These are phyloP conservation scores for Akanthomyces uredinophilus DNA, from an alignment of 2,329 filamentous ascomycete species.

Conservation along the genomic window DNA sequence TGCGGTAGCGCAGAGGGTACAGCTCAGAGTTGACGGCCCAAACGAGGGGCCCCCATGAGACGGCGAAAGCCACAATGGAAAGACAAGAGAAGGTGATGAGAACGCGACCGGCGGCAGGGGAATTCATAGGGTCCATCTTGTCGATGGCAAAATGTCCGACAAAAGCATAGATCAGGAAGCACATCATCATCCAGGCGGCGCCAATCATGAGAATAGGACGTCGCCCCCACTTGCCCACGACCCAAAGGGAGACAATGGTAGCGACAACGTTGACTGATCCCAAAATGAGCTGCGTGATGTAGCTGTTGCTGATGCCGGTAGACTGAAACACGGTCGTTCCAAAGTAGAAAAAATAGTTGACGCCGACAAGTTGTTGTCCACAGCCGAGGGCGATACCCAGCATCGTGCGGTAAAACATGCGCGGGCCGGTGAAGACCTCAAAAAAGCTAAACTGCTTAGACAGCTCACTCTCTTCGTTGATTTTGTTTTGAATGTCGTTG, in stretches of 20 bases:
- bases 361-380: conserved; percentile 63
- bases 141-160: conserved; percentile 43
- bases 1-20: conserved; percentile 54
- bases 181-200: conserved; percentile 55
- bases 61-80: conserved; percentile 63
- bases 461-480: conserved; percentile 41
- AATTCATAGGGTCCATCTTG: conserved; percentile 35
- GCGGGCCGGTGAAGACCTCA: conserved; percentile 63
- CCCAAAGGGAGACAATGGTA: conserved; percentile 60
- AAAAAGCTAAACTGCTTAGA: conserved; percentile 44
- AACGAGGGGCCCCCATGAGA: conserved; percentile 64
- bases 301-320: conserved; percentile 60
- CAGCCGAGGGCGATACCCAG: conserved; percentile 60
- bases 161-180: conserved; percentile 46
- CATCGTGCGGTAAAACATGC: conserved; percentile 59
- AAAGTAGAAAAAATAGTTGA: conserved; percentile 66
- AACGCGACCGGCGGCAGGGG: conserved; percentile 47
- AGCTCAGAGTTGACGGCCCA: conserved; percentile 63
- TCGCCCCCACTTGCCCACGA: conserved; percentile 61
- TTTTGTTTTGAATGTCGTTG: conserved; percentile 46
- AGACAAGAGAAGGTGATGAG: conserved; percentile 66
- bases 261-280: conserved; percentile 62
- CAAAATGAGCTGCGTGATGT: conserved; percentile 63
- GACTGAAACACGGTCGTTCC: conserved; percentile 61
- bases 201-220: conserved; percentile 59